Base-by-base conservation (phyloP, 805 yeast species). In the Kregervanrija delftensis region DNA sequence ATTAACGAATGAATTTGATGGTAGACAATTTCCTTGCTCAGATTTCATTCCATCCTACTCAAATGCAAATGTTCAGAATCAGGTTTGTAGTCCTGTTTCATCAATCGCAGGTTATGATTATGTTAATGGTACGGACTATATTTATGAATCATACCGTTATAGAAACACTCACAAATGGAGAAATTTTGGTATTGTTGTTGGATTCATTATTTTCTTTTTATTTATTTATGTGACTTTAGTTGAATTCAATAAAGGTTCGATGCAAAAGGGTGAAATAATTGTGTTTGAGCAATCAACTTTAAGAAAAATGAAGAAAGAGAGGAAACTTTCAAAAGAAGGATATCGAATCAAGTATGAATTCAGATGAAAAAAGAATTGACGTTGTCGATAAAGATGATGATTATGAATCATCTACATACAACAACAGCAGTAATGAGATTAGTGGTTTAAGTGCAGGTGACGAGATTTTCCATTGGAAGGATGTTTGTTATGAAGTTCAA, bases 381-480 rank as follows among this genome's bases (percentile, higher is more conserved):
- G 46, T 49, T 50, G 53, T 52, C 37, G 53, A 45, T 10, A 48
- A 51, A 33, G 43, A 44, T 31, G 59, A 49, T 42, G 61, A 48
- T 6, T 37, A 55, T 37, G 61, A 51, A 14, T 60, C 63, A 40
- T 40, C 52, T 34, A 36, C 4, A 33, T 30, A 35, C 41, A 37
- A 14, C 31, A 40, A 30, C 11, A 14, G 39, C 13, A 51, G 54
- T 32, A 64, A 54, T 17, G 65, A 57, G 33, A 67, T 63, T 14
- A 54, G 56, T 14, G 53, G 56, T 36, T 46, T 62, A 14, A 49
- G 42, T 13, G 58, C 61, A 9, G 66, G 72, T 42, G 64, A 63
- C 15, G 79, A 78, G 42, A 77, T 81, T 35, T 83, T 83, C 73
- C 86, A 81, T 58, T 85, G 95, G 95, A 76, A 77, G 63, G 75